Evolutionary conservation across 768 basidiomycete genomes (phyloP), one percentile per base, ranked within the genome.

Genomic region (Tylopilus cervinicoccineus): DNA sequence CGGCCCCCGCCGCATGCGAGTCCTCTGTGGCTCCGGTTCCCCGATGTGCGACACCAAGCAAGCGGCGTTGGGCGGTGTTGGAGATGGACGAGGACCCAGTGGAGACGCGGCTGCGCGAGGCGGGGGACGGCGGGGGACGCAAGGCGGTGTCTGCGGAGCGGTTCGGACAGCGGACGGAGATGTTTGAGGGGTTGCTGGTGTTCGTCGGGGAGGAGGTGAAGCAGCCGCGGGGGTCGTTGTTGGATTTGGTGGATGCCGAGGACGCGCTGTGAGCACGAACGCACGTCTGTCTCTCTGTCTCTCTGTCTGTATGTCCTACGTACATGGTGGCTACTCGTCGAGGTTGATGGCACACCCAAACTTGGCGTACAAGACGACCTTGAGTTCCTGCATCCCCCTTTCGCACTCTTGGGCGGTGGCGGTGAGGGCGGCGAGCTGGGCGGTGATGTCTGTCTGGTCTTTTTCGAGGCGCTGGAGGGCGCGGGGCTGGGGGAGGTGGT

Each of bases 311-410:
- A n/a, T n/a, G 2, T 34, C 29, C 12, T 20, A 37, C 36, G 5
- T 14, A 19, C 12, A 29, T 13, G 27, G 24, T 29, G 19, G 11
- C 44, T 62, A 87, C 62, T 88, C 89, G 64, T 95, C 93, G 38
- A 96, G 78, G 66, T 96, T 96, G 68, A 95, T 95, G 32, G 93
- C 87, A 34, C 77, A 81, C 17, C 93, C 93, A 63, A 97, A 97
- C 69, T 93, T 94, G 23, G 88, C 89, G 61, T 96, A 96, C 46
- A 93, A 63, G 0, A 73, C 62, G 34, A 86, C 76, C 64, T 93
- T 93, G 37, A 93, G 79, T 43, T 78, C 78, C 61, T 87, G 86
- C 89, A 93, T 91, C 58, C 81, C 72, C 27, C 67, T 73, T 57
- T 89, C 84, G 62, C 84, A 88, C 17, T 82, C 76, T 43, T 83